A percentile compares a stretch with the other conserved stretches of the same genome.
These are phyloP conservation scores for Capronia epimyces DNA, from an alignment of 2,329 filamentous ascomycete genomes.

Conservation along the genomic window DNA sequence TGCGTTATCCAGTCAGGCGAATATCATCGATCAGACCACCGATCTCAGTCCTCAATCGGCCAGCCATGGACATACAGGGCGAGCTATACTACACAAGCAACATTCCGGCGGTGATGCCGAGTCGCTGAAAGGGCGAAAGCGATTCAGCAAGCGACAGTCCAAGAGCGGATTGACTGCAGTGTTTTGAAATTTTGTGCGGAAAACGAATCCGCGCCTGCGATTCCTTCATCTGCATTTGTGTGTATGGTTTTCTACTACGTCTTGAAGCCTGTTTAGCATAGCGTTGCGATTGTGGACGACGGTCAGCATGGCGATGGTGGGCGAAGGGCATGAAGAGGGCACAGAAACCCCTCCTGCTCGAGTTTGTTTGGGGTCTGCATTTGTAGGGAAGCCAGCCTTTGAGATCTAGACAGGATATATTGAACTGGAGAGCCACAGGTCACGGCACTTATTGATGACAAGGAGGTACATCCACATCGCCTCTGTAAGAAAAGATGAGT, in stretches of 20 bases:
- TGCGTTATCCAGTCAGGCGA: slow-evolving; percentile 61
- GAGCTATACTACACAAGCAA: slow-evolving; percentile 42
- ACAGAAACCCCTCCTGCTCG: not conserved
- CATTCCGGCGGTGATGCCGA: slow-evolving; percentile 45
- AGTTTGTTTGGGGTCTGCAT: slow-evolving; percentile 3
- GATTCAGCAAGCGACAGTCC: slow-evolving; percentile 87
- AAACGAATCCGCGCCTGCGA: not conserved
- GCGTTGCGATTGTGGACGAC: slow-evolving; percentile 14
- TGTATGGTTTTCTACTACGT: slow-evolving; percentile 4
- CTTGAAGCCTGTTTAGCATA: slow-evolving; percentile 20
- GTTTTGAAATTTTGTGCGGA: slow-evolving; percentile 51
- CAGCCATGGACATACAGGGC: slow-evolving; percentile 36
- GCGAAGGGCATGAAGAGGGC: slow-evolving; percentile 9
- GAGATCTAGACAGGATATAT: slow-evolving; percentile 20
- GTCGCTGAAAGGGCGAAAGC: slow-evolving; percentile 54
- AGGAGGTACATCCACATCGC: not conserved
- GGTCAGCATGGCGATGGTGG: slow-evolving; percentile 14
- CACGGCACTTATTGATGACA: not conserved
- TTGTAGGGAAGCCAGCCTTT: slow-evolving; percentile 3
- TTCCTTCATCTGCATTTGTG: not conserved
- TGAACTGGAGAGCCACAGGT: not conserved
- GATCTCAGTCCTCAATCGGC: slow-evolving; percentile 34
- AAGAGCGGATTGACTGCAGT: slow-evolving; percentile 89
- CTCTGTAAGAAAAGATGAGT: not conserved
- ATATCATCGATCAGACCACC: slow-evolving; percentile 40